Percentiles rank a stretch among this genome's conserved stretches.
Evolutionary conservation across 2,329 filamentous ascomycete species (phyloP).

Genomic region (Colletotrichum australisinense): DNA sequence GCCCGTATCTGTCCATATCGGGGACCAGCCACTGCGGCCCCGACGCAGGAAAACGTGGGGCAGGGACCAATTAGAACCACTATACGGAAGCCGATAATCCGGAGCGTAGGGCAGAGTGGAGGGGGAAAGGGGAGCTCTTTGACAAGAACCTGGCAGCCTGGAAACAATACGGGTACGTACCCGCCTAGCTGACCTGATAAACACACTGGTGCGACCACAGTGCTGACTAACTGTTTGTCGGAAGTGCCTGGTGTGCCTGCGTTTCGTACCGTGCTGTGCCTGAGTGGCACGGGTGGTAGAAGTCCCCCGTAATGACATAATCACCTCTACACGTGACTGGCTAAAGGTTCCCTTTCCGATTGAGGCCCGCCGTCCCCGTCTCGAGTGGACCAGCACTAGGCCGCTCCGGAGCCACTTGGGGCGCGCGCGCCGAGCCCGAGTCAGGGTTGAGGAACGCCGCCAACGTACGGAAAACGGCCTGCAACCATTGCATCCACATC

Average conservation of each 20-base stretch:
- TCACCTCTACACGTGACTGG: background rate
- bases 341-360: conserved; percentile 15
- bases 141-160: background rate
- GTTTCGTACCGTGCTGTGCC: background rate
- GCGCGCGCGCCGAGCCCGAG: conserved; percentile 31
- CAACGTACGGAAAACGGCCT: conserved; percentile 17
- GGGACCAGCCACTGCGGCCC: conserved; percentile 19
- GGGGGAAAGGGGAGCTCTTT: background rate
- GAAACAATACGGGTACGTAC: background rate
- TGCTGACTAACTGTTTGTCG: background rate
- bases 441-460: conserved; percentile 22
- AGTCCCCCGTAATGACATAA: background rate
- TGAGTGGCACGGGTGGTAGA: background rate
- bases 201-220: background rate
- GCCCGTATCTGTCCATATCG: conserved; percentile 15
- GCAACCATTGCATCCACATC: conserved; percentile 19
- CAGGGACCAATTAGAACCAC: conserved; percentile 25
- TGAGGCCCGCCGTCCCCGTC: conserved; percentile 17
- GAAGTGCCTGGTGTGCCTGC: background rate
- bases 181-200: background rate
- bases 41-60: conserved; percentile 33
- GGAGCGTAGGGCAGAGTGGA: conserved; percentile 28
- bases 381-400: conserved; percentile 26
- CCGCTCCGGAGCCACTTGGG: conserved; percentile 26
- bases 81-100: conserved; percentile 14